Conservation (phyloP, 2,329 filamentous ascomycete species). For the Aureobasidium sp. region DNA sequence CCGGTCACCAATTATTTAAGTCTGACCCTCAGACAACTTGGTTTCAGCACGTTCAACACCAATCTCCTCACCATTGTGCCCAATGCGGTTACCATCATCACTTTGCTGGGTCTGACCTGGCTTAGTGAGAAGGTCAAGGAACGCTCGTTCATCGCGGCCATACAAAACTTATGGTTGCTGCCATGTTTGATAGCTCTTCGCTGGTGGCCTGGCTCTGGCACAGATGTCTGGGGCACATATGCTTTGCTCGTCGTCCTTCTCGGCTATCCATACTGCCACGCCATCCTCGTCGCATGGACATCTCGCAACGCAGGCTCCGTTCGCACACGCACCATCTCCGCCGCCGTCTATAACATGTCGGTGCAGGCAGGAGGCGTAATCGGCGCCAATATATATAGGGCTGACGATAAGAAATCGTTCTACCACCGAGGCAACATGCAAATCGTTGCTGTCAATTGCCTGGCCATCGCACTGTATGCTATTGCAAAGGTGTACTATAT, state of each 20-base stretch:
- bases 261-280: constrained; percentile 35
- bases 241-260: constrained; percentile 31
- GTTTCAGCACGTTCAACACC: constrained; percentile 52
- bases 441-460: constrained; percentile 21
- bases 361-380: constrained; percentile 42
- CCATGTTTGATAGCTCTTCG: background rate
- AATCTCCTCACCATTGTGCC: constrained; percentile 55
- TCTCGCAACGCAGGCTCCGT: constrained; percentile 33
- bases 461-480: constrained; percentile 26
- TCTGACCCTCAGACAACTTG: constrained; percentile 48
- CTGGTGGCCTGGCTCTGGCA: constrained; percentile 23
- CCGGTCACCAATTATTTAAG: constrained; percentile 50
- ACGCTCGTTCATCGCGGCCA: constrained; percentile 39
- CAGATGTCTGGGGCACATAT: constrained; percentile 32
- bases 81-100: constrained; percentile 30
- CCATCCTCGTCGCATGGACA: constrained; percentile 34
- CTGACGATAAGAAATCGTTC: too few relatives aligned
- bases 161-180: constrained; percentile 48
- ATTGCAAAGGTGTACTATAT: constrained; percentile 29
- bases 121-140: constrained; percentile 40
- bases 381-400: too few relatives aligned
- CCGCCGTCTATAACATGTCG: constrained; percentile 35
- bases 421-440: constrained; percentile 34
- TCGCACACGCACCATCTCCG: constrained; percentile 32
- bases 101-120: constrained; percentile 38